Evolutionary conservation across 1,284 basidiomycete species (phyloP), one percentile per base, ranked within the genome.

Genomic region (Cryptococcus hybrid): DNA sequence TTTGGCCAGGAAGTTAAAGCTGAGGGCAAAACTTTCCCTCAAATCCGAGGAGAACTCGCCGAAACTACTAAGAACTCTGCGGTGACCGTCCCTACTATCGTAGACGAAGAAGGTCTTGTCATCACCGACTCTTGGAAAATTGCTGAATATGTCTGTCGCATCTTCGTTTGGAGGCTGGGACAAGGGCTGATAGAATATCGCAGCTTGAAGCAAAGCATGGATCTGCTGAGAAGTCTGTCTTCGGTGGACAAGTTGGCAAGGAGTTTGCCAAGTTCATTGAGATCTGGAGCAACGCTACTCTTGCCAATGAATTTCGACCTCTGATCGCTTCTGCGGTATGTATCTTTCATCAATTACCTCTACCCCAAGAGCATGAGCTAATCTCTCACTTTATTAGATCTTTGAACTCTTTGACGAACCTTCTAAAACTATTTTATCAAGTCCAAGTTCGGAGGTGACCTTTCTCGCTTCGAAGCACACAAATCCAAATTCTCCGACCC

Each of bases 41-140:
- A 62, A 47, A 71, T 73, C 57, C 60, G 66, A 34, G 54, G 57
- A 7, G 61, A 63, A 18, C 58, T 73, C 18, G 63, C 61, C 30
- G 53, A 62, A 30, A 59, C 58, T 42, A 65, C 64, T 7, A 65
- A 65, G 43, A 70, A 71, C 59, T 48, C 61, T 6, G 60, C 69
- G n/a, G 64, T 71, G n/a, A 66, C 69, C 1, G 69, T 71, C 15
- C 70, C 70, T 2, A 71, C 69, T 4, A 53, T 73, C 47, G 56
- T 65, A 34, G 40, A 58, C 8, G 43, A 44, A 5, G 59, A 58
- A 12, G 66, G 60, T n/a, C 54, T 57, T 40, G 68, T 53, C 18
- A 61, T 68, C n/a, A 70, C 66, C 11, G 71, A 73, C 54, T 68
- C 66, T 13, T 71, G 61, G 60, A 58, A 47, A 35, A 70, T 73